Conservation (phyloP, 2,329 filamentous ascomycete species). For the Fusarium tjaetaba region DNA sequence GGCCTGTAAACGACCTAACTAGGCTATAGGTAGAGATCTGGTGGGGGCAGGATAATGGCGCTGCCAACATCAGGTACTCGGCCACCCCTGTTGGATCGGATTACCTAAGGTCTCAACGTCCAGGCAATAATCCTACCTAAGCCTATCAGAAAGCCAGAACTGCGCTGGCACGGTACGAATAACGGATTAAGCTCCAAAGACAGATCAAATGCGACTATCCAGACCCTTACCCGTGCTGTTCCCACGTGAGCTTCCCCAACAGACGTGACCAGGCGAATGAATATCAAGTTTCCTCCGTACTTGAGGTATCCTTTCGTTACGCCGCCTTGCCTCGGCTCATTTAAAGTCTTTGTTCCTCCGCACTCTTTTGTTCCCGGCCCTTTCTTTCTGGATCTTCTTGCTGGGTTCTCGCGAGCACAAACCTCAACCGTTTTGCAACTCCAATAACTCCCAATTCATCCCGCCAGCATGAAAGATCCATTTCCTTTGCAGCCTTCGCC, state of each 20-base stretch:
- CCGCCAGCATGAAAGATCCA: conserved; percentile 72
- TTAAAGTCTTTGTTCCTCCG: not conserved
- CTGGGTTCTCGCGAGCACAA: not conserved
- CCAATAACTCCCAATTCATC: not conserved
- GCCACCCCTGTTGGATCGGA: conserved; percentile 6
- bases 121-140: not conserved
- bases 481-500: conserved; percentile 73
- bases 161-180: not conserved
- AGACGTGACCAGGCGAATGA: conserved; percentile 24
- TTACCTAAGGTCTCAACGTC: conserved; percentile 21
- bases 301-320: not conserved
- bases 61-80: not conserved
- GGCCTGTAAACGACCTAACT: not conserved
- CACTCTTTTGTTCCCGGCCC: not conserved
- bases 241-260: conserved; percentile 42
- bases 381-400: not conserved
- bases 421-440: not conserved
- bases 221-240: conserved; percentile 33
- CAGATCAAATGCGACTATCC: conserved; percentile 8
- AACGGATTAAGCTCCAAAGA: conserved; percentile 4
- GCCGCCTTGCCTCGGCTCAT: conserved; percentile 16
- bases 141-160: not conserved
- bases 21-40: conserved; percentile 4
- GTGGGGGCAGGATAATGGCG: conserved; percentile 23
- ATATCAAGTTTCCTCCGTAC: not conserved